phyloP scores from a whole-genome alignment of 1,284 basidiomycete species.

The Puccinia hordei region DNA sequence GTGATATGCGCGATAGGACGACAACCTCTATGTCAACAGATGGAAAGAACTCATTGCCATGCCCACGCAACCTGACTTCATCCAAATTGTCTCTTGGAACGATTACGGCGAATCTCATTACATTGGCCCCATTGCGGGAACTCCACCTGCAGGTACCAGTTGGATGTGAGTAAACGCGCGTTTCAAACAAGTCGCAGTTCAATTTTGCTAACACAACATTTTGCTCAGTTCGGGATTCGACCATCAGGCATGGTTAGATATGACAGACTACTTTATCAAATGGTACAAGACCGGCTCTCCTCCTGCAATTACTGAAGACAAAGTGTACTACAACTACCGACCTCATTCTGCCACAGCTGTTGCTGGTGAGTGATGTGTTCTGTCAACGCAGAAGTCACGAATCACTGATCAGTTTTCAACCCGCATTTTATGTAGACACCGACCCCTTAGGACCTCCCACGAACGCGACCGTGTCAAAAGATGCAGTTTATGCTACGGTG shows the following conservation, averaged over 20 bases:
- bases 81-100: conserved; percentile 48
- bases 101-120: conserved; percentile 49
- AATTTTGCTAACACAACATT: not conserved
- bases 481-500: conserved; percentile 32
- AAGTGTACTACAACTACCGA: conserved; percentile 33
- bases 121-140: conserved; percentile 1
- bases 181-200: not conserved
- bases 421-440: not conserved
- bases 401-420: not conserved
- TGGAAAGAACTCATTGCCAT: conserved; percentile 42
- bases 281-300: conserved; percentile 44
- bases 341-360: conserved; percentile 28
- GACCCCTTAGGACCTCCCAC: conserved; percentile 29
- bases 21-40: conserved; percentile 34
- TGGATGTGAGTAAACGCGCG: conserved; percentile 25
- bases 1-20: conserved; percentile 27
- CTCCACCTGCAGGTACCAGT: conserved; percentile 22
- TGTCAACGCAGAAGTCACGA: no score
- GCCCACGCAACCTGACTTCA: conserved; percentile 34
- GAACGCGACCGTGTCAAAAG: conserved; percentile 5
- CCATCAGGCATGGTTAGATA: conserved; percentile 34
- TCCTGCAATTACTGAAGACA: conserved; percentile 29
- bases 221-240: conserved; percentile 30
- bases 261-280: conserved; percentile 44
- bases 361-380: conserved; percentile 14